A percentile compares a stretch with the other conserved stretches of the same genome.
Conservation (phyloP, 768 basidiomycete genomes). For the Dacryopinax spathularia region DNA sequence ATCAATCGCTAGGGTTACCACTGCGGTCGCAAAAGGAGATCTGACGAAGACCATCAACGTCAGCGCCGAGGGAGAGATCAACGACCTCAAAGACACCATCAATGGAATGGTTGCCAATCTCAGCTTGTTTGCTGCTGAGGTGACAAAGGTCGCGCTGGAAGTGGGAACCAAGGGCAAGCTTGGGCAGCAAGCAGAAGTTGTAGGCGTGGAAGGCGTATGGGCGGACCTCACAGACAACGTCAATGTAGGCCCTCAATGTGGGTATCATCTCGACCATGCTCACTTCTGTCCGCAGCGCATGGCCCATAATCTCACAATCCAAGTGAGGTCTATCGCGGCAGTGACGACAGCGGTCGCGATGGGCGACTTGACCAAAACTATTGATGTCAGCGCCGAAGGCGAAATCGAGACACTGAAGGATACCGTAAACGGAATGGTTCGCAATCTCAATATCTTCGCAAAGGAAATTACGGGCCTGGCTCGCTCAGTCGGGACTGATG, state of each 20-base stretch:
- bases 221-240: constrained; percentile 56
- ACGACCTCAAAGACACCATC: constrained; percentile 66
- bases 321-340: constrained; percentile 28
- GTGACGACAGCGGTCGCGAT: constrained; percentile 29
- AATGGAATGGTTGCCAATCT: constrained; percentile 88
- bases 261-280: constrained; percentile 16
- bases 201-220: constrained; percentile 43
- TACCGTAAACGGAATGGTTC: constrained; percentile 36
- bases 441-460: constrained; percentile 28
- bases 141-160: constrained; percentile 70
- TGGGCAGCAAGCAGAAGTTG: constrained; percentile 80
- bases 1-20: constrained; percentile 80
- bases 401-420: constrained; percentile 34
- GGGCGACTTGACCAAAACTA: constrained; percentile 31
- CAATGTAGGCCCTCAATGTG: constrained; percentile 39
- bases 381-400: constrained; percentile 34
- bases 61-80: constrained; percentile 87
- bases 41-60: constrained; percentile 73
- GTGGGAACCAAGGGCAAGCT: constrained; percentile 84
- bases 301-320: constrained; percentile 29
- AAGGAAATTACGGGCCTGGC: constrained; percentile 49
- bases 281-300: constrained; percentile 19
- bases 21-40: constrained; percentile 69
- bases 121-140: constrained; percentile 63
- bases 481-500: constrained; percentile 93